Evolutionary conservation across 2,329 filamentous ascomycete species (phyloP), one percentile per base, ranked within the genome.

Genomic region (Trichophyton benhamiae): DNA sequence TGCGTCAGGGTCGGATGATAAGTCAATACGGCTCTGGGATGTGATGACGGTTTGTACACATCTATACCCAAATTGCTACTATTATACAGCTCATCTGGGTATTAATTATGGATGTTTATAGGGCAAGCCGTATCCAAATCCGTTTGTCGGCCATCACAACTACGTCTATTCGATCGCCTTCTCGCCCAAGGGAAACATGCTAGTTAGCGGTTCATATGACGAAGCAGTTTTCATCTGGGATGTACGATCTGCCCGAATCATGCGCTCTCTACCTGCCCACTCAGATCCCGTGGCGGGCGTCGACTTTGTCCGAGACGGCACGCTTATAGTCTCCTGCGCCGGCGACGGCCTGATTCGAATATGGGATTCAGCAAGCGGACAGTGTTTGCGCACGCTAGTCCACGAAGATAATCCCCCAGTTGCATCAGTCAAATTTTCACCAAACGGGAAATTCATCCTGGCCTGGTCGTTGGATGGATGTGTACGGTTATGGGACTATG

Each of bases 161-260:
- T 97, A 97, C 74, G 87, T 99, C 36, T 96, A 95, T 75, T 90
- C 87, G 58, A 79, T 99, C 38, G 91, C 91, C 4, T 97, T 97
- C 74, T 92, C 89, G n/a, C 94, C 94, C 1, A 97, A 96, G 73
- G 94, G 94, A 25, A 99, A 99, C 71, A 96, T 97, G 71, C 82
- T 99, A 38, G 94, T 91, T 15, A 95, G 89, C 66, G 94, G 94
- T 11, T 95, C 89, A 65, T 97, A 96, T 75, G 94, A 99, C 67
- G 94, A 99, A 77, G 94, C 94, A 3, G 90, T 99, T 0, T 96
- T 96, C 66, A 76, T 99, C 3, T 99, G 94, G 94, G 94, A 99
- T 73, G 89, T 97, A 13, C 83, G 94, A 13, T 89, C 90, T 0
- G 91, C 90, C 0, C 81, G 87, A 22, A 79, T 94, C 38, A 96